A percentile compares a stretch with the other conserved stretches of the same genome.
phyloP scores from a whole-genome alignment of 768 basidiomycete species.

The Russula olivacea region DNA sequence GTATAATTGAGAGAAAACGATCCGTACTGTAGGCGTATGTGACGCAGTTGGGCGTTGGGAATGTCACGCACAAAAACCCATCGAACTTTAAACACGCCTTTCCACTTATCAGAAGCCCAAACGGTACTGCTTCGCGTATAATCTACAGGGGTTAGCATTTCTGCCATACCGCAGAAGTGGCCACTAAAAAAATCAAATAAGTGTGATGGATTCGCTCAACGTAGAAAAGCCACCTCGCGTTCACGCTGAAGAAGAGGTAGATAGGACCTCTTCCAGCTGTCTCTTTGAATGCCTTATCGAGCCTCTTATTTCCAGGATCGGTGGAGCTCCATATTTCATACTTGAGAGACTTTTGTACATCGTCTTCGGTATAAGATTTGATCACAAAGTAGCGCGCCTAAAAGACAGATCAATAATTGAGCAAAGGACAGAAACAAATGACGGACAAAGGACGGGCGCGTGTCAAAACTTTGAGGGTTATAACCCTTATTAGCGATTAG shows the following conservation, averaged over 20 bases:
- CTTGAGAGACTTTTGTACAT: slow-evolving; percentile 96
- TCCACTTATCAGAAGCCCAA: slow-evolving; percentile 99
- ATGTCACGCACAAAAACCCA: slow-evolving; percentile 98
- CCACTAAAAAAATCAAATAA: slow-evolving; percentile 45
- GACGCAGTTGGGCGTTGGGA: slow-evolving; percentile 81
- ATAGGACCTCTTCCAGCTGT: slow-evolving; percentile 88
- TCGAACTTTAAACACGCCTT: slow-evolving; percentile 95
- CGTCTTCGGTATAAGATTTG: slow-evolving; percentile 98
- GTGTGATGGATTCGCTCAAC: background rate
- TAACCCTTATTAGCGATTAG: slow-evolving; percentile 86
- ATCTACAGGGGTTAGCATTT: slow-evolving; percentile 95
- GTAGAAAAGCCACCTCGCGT: slow-evolving; percentile 55
- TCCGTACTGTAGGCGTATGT: slow-evolving; percentile 78
- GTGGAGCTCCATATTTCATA: slow-evolving; percentile 99
- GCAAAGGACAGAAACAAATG: slow-evolving; percentile 1
- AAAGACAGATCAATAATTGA: slow-evolving; percentile 17
- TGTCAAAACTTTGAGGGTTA: slow-evolving; percentile 82
- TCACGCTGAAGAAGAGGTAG: slow-evolving; percentile 98
- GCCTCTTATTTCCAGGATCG: slow-evolving; percentile 92
- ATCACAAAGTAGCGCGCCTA: slow-evolving; percentile 95
- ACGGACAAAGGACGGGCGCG: slow-evolving; percentile 69
- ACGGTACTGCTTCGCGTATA: slow-evolving; percentile 93
- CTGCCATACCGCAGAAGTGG: slow-evolving; percentile 98
- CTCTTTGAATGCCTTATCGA: slow-evolving; percentile 97
- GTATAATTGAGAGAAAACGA: background rate